phyloP scores from a whole-genome alignment of 352 stramenopile genomes.

The Phytophthora nicotianae region DNA sequence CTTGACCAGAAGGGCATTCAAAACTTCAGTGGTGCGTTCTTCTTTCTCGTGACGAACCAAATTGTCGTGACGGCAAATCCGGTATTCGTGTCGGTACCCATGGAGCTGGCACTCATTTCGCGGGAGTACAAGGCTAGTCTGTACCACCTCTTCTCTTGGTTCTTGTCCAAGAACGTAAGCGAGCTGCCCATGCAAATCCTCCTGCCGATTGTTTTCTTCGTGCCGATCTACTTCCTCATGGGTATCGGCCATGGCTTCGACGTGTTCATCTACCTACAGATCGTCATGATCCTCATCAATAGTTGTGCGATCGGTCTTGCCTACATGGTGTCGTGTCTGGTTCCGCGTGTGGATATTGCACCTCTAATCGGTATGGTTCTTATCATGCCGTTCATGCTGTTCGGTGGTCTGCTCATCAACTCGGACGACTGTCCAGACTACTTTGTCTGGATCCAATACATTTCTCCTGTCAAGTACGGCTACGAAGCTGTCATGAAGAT shows the following conservation, averaged over 20 bases:
- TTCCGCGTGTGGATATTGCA: constrained; percentile 36
- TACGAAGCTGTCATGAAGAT: constrained; percentile 58
- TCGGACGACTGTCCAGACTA: constrained; percentile 42
- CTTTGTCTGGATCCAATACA: constrained; percentile 51
- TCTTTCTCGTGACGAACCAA: constrained; percentile 54
- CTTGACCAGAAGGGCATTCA: constrained; percentile 49
- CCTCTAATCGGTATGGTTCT: constrained; percentile 42
- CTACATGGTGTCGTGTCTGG: constrained; percentile 48
- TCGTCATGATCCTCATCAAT: constrained; percentile 46
- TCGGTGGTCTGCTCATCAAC: constrained; percentile 55
- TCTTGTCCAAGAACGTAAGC: constrained; percentile 56
- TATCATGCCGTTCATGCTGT: constrained; percentile 51
- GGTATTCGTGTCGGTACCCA: constrained; percentile 42
- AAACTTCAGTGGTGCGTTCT: constrained; percentile 49
- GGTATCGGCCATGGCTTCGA: constrained; percentile 42
- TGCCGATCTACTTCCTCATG: constrained; percentile 46
- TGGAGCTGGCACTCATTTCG: constrained; percentile 51
- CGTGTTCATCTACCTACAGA: constrained; percentile 41
- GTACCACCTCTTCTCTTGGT: constrained; percentile 50
- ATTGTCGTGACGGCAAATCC: constrained; percentile 40
- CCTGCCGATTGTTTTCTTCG: constrained; percentile 46
- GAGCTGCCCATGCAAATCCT: constrained; percentile 56
- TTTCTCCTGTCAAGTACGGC: constrained; percentile 56
- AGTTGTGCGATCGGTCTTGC: constrained; percentile 43
- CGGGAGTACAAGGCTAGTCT: constrained; percentile 45